Conservation (phyloP, 306 rosid species). For the Cicer bijugum region DNA sequence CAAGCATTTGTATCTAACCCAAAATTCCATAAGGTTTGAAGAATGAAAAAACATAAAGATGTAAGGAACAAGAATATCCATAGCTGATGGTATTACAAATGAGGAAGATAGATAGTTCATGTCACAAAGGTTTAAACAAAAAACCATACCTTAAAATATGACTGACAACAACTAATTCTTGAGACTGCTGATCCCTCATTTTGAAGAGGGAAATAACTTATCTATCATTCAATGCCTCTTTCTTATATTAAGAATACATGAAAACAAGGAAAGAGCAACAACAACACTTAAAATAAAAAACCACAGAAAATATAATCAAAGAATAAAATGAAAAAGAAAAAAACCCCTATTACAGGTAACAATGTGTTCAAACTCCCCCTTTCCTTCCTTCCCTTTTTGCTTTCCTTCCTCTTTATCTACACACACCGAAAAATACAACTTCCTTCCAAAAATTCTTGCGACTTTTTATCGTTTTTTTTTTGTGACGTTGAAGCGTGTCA, state of each 20-base stretch:
- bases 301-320: constrained; percentile 72
- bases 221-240: constrained; percentile 56
- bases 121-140: constrained; percentile 45
- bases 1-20: neutral
- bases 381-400: constrained; percentile 14
- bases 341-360: constrained; percentile 65
- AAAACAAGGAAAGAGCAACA: constrained; percentile 33
- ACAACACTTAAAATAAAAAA: constrained; percentile 39
- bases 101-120: constrained; percentile 49
- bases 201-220: constrained; percentile 58
- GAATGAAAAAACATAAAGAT: neutral
- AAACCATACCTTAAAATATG: constrained; percentile 48
- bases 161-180: constrained; percentile 40
- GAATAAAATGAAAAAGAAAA: constrained; percentile 61
- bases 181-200: constrained; percentile 50
- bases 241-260: constrained; percentile 60
- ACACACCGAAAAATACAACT: constrained; percentile 59
- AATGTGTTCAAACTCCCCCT: constrained; percentile 57
- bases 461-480: neutral
- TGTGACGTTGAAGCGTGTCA: constrained; percentile 29
- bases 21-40: neutral
- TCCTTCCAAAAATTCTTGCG: constrained; percentile 51
- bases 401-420: constrained; percentile 61
- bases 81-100: constrained; percentile 52
- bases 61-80: constrained; percentile 51